Conservation (phyloP, 2,329 filamentous ascomycete species). For the Sarocladiaceae sp. region DNA sequence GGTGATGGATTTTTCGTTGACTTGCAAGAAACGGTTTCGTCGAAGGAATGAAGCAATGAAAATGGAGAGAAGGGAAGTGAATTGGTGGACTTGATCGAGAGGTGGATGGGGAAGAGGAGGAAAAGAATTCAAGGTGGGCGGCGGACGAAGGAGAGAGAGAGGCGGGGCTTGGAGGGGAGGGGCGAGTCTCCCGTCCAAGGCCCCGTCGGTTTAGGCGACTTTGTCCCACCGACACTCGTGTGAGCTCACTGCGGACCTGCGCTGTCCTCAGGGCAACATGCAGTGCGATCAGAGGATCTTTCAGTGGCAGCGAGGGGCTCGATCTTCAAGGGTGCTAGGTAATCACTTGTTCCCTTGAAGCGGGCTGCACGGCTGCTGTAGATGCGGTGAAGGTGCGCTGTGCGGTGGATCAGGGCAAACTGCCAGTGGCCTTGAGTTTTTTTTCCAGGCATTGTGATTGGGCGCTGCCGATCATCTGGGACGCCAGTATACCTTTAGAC, state of each 20-base stretch:
- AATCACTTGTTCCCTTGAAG: too few relatives aligned
- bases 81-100: slow-evolving; percentile 18
- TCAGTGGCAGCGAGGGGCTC: too few relatives aligned
- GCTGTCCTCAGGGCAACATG: too few relatives aligned
- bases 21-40: slow-evolving; percentile 22
- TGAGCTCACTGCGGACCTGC: too few relatives aligned
- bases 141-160: slow-evolving; percentile 14
- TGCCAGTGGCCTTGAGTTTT: background rate
- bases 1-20: slow-evolving; percentile 42
- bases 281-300: background rate
- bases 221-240: too few relatives aligned
- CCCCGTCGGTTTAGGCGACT: background rate
- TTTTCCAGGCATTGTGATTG: slow-evolving; percentile 5
- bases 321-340: too few relatives aligned
- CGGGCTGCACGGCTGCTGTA: too few relatives aligned
- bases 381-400: background rate
- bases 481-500: background rate
- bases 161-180: slow-evolving; percentile 12
- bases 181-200: slow-evolving; percentile 10
- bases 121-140: slow-evolving; percentile 14
- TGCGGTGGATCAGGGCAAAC: background rate
- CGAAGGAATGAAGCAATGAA: slow-evolving; percentile 15
- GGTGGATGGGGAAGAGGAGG: slow-evolving; percentile 15
- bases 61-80: slow-evolving; percentile 17
- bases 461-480: background rate